Percentiles rank a stretch among this genome's conserved stretches.
Conservation (phyloP, 306 rosid genomes). For the Castanospermum australe region DNA sequence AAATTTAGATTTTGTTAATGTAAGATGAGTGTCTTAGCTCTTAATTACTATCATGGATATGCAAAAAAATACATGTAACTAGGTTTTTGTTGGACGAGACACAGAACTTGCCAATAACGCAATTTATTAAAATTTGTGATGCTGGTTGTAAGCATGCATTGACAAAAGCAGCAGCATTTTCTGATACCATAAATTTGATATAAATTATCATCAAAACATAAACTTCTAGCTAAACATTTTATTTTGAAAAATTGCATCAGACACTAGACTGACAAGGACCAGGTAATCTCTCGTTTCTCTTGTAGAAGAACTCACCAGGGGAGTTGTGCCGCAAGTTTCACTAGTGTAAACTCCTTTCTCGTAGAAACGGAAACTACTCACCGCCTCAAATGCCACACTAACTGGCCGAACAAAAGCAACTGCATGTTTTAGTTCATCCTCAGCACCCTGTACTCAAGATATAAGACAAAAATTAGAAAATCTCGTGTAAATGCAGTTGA, state of each 20-base stretch:
- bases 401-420: slow-evolving; percentile 81
- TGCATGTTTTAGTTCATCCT: slow-evolving; percentile 76
- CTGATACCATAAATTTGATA: not conserved
- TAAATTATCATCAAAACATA: not conserved
- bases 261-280: not conserved
- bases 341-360: slow-evolving; percentile 69
- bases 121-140: not conserved
- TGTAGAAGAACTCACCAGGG: slow-evolving; percentile 45
- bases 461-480: not conserved
- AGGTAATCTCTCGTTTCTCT: not conserved
- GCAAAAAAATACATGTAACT: not conserved
- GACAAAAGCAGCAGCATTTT: not conserved
- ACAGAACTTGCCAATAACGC: not conserved
- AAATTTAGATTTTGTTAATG: not conserved
- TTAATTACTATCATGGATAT: not conserved
- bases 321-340: slow-evolving; percentile 53
- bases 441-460: slow-evolving; percentile 60
- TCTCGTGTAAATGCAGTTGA: not conserved
- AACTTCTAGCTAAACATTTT: not conserved
- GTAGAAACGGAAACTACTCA: slow-evolving; percentile 53
- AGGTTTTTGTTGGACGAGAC: not conserved
- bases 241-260: not conserved
- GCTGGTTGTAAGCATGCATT: not conserved
- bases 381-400: slow-evolving; percentile 74
- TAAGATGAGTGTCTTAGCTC: not conserved